Conservation (phyloP, 345 rosid genomes). For the Kernera saxatilis region DNA sequence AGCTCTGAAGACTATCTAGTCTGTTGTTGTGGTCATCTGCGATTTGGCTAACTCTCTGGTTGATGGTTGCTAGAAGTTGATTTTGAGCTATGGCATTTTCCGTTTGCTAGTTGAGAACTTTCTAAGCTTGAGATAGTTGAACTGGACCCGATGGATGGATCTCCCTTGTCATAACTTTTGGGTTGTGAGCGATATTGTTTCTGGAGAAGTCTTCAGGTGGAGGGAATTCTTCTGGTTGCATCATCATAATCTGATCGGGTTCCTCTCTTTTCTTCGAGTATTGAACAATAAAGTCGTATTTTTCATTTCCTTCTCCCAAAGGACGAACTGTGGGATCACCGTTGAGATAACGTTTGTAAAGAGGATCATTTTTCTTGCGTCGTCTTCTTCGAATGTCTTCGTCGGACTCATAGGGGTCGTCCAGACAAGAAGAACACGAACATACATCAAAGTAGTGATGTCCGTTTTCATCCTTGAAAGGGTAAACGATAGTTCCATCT, state of each 20-base stretch:
- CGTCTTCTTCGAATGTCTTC: not conserved
- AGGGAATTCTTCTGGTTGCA: not conserved
- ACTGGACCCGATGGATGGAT: no score
- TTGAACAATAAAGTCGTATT: not conserved
- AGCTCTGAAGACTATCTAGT: no score
- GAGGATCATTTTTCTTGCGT: no score
- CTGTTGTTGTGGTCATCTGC: no score
- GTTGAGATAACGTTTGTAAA: not conserved
- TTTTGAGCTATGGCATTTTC: no score
- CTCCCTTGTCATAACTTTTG: no score
- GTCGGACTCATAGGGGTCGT: not conserved
- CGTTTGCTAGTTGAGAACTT: no score
- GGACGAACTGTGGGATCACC: not conserved
- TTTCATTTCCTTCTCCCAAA: not conserved
- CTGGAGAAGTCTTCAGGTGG: not conserved
- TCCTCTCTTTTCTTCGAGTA: not conserved
- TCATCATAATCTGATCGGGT: not conserved
- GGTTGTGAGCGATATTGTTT: not conserved
- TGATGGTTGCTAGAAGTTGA: no score
- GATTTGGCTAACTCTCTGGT: no score
- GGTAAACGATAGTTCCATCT: not conserved
- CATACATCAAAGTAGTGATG: not conserved
- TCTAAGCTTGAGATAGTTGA: no score
- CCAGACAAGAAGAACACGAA: not conserved
- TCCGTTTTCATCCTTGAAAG: not conserved